Evolutionary conservation across 352 stramenopile species (phyloP).

Genomic region (Phytophthora sp.): DNA sequence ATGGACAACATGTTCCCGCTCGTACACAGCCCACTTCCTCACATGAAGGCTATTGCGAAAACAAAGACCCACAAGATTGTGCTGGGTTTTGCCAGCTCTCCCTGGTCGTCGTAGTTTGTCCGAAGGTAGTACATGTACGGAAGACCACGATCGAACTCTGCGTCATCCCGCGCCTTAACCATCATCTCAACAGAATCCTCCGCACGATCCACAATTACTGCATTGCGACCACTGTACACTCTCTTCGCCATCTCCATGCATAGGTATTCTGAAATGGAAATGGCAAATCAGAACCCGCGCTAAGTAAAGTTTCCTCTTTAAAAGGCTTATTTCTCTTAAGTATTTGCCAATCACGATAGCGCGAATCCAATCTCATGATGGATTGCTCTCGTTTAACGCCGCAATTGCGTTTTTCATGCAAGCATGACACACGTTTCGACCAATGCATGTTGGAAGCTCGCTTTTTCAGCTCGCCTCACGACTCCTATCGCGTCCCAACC

Average conservation of each 20-base stretch:
- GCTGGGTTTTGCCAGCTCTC: background rate
- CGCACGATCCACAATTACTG: background rate
- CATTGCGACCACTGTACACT: background rate
- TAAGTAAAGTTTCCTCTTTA: background rate
- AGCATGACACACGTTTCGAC: background rate
- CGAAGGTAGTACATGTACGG: background rate
- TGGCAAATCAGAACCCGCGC: background rate
- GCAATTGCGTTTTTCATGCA: background rate
- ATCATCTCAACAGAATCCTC: constrained; percentile 2
- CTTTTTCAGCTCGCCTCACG: too few species aligned
- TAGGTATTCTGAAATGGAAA: background rate
- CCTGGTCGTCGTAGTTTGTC: background rate
- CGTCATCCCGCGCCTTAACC: background rate
- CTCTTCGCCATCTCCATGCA: background rate
- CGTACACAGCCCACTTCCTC: constrained; percentile 4
- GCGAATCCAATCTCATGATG: background rate
- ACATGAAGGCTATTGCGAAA: background rate
- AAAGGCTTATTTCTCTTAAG: background rate
- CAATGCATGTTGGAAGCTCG: background rate
- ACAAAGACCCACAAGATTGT: background rate
- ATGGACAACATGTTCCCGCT: background rate
- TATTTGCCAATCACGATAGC: background rate
- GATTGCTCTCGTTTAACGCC: background rate
- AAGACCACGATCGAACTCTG: background rate
- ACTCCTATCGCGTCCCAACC: too few species aligned